These are phyloP conservation scores for Mycena kentingensis DNA, from an alignment of 768 basidiomycete genomes.

Conservation along the genomic window DNA sequence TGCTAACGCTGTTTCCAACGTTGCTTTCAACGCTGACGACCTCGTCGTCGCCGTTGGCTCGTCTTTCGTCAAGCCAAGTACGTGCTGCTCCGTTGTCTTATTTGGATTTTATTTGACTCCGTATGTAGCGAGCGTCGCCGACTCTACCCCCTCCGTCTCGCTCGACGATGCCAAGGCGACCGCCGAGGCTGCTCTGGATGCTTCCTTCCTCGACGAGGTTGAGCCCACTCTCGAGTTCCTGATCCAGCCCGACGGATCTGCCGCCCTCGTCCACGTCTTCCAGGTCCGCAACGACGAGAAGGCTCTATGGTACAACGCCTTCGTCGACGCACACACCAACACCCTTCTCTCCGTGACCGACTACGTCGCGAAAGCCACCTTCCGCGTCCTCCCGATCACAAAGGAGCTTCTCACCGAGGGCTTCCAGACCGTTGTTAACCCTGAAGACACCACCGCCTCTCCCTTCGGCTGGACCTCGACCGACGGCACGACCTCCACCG, in stretches of 20 bases:
- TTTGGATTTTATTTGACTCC: background rate
- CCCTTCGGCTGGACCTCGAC: conserved; percentile 46
- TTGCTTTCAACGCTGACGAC: conserved; percentile 24
- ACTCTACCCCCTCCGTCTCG: conserved; percentile 31
- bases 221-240: conserved; percentile 36
- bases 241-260: conserved; percentile 31
- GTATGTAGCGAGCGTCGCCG: conserved; percentile 14
- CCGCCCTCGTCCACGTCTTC: conserved; percentile 33
- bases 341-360: conserved; percentile 46
- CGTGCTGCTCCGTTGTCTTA: conserved; percentile 28
- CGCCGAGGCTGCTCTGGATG: conserved; percentile 33
- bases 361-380: conserved; percentile 44
- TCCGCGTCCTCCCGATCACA: conserved; percentile 50
- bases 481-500: conserved; percentile 23
- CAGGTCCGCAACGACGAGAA: conserved; percentile 24
- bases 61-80: conserved; percentile 24
- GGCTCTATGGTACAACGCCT: conserved; percentile 50
- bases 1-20: conserved; percentile 32
- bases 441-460: conserved; percentile 49
- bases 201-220: conserved; percentile 30
- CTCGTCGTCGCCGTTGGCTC: conserved; percentile 22
- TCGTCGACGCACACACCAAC: conserved; percentile 46
- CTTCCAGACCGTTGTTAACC: conserved; percentile 45
- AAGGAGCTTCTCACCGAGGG: conserved; percentile 52
- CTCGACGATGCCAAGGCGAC: conserved; percentile 33